phyloP scores from a whole-genome alignment of 495 filamentous ascomycete genomes.

The Xylaria bambusicola region DNA sequence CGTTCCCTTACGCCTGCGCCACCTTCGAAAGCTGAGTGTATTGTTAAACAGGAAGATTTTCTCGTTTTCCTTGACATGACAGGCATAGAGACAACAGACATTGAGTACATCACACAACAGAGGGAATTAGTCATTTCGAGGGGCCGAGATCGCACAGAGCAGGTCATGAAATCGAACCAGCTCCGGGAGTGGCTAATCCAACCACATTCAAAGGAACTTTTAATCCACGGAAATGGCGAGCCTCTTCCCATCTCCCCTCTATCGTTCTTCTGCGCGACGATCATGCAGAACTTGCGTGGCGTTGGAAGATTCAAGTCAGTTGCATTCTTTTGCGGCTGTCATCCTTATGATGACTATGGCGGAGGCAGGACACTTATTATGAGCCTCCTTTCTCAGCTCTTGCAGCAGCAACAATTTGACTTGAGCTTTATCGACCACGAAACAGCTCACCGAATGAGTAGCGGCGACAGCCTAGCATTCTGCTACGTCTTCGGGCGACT shows the following conservation, averaged over 20 bases:
- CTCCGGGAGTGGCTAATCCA: slow-evolving; percentile 4
- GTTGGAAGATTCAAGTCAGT: not conserved
- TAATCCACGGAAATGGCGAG: not conserved
- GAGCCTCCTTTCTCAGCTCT: not conserved
- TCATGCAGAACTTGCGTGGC: slow-evolving; percentile 4
- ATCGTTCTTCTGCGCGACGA: not conserved
- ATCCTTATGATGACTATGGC: not conserved
- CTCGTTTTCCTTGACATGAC: not conserved
- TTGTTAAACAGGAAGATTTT: not conserved
- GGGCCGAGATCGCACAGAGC: slow-evolving; percentile 5
- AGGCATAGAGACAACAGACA: not conserved
- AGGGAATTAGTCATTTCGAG: not conserved
- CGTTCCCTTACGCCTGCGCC: not conserved
- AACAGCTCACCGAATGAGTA: not conserved
- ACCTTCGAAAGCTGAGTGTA: not conserved
- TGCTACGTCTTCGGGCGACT: slow-evolving; percentile 1
- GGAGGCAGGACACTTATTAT: slow-evolving; percentile 2
- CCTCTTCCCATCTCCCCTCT: not conserved
- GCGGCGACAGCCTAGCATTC: not conserved
- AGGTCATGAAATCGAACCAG: slow-evolving; percentile 2
- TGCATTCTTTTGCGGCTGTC: slow-evolving; percentile 6
- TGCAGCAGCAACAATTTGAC: slow-evolving; percentile 1
- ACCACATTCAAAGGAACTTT: slow-evolving; percentile 1
- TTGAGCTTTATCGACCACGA: not conserved
- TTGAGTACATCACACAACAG: not conserved